Evolutionary conservation across 106 monocot genomes (phyloP).

Genomic region (Triglochin maritima): DNA sequence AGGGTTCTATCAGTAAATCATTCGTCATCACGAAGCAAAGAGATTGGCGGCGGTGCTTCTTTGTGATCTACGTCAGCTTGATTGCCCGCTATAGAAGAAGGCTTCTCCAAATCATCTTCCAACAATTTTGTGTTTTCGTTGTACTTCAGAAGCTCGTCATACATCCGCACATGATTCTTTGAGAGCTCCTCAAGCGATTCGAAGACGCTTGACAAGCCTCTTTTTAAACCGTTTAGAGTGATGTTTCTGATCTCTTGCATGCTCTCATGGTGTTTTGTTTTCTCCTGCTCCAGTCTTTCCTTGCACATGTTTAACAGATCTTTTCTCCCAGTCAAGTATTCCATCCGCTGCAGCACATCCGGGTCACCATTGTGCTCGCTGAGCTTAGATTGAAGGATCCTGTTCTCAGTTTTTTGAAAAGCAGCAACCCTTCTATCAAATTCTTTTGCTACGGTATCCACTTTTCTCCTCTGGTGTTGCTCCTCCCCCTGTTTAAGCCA

Average conservation of each 20-base stretch:
- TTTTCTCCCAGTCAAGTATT: slow-evolving; percentile 49
- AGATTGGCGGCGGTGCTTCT: too few species aligned
- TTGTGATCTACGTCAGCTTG: slow-evolving; percentile 4
- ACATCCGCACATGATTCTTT: slow-evolving; percentile 46
- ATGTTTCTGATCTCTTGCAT: slow-evolving; percentile 68
- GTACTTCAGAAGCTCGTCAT: slow-evolving; percentile 36
- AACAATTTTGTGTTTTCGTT: slow-evolving; percentile 21
- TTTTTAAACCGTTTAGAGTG: slow-evolving; percentile 67
- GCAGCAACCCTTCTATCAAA: slow-evolving; percentile 41
- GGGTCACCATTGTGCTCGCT: slow-evolving; percentile 43
- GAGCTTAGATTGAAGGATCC: slow-evolving; percentile 57
- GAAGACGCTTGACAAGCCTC: slow-evolving; percentile 50
- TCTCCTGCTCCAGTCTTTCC: slow-evolving; percentile 60
- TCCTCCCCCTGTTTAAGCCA: slow-evolving; percentile 85
- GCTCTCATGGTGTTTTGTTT: slow-evolving; percentile 57
- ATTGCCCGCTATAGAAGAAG: slow-evolving; percentile 29
- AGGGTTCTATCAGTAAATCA: too few species aligned
- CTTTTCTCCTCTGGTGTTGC: slow-evolving; percentile 87
- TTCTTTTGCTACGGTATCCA: slow-evolving; percentile 71
- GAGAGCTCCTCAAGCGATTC: slow-evolving; percentile 65
- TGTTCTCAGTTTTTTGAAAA: slow-evolving; percentile 62
- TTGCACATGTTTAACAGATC: slow-evolving; percentile 40
- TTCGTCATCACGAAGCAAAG: too few species aligned
- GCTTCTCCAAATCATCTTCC: slow-evolving; percentile 21
- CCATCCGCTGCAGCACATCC: slow-evolving; percentile 40